A percentile compares a stretch with the other conserved stretches of the same genome.
Conservation (phyloP, 208 protist species). For the Leishmania mexicana region DNA sequence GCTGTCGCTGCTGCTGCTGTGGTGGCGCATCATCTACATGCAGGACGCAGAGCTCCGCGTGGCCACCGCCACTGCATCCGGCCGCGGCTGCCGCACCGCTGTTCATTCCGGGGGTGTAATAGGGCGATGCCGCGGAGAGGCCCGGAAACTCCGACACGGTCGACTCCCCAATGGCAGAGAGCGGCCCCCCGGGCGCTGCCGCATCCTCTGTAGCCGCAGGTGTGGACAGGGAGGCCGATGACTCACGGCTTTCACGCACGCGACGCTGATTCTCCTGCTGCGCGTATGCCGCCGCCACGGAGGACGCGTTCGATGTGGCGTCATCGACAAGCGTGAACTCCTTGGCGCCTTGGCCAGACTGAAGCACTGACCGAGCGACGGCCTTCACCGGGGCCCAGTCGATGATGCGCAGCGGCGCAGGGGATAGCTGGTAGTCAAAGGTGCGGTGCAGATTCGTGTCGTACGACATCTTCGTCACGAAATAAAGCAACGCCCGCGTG, state of each 20-base stretch:
- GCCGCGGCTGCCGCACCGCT: not conserved
- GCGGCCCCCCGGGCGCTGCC: not conserved
- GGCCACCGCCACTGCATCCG: not conserved
- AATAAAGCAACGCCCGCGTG: not conserved
- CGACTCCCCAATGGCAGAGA: not conserved
- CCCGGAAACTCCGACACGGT: not conserved
- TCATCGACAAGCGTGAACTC: constrained; percentile 15
- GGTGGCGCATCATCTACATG: not conserved
- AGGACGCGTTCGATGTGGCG: constrained; percentile 10
- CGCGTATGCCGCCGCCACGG: constrained; percentile 9
- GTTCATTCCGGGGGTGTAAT: constrained; percentile 9
- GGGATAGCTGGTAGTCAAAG: constrained; percentile 80
- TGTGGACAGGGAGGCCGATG: not conserved
- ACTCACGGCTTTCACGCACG: not conserved
- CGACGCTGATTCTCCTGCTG: constrained; percentile 18
- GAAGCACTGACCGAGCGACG: constrained; percentile 28
- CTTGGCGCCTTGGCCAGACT: constrained; percentile 4
- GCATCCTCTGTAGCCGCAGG: not conserved
- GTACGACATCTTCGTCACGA: constrained; percentile 34
- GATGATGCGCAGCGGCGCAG: constrained; percentile 54
- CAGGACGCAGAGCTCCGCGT: not conserved
- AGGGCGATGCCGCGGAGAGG: constrained; percentile 8
- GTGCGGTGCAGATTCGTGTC: constrained; percentile 71
- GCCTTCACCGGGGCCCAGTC: constrained; percentile 57
- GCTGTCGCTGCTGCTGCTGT: constrained; percentile 7